Percentiles rank a stretch among this genome's conserved stretches.
phyloP scores from a whole-genome alignment of 495 filamentous ascomycete genomes.

The Hyaloscypha finlandica region DNA sequence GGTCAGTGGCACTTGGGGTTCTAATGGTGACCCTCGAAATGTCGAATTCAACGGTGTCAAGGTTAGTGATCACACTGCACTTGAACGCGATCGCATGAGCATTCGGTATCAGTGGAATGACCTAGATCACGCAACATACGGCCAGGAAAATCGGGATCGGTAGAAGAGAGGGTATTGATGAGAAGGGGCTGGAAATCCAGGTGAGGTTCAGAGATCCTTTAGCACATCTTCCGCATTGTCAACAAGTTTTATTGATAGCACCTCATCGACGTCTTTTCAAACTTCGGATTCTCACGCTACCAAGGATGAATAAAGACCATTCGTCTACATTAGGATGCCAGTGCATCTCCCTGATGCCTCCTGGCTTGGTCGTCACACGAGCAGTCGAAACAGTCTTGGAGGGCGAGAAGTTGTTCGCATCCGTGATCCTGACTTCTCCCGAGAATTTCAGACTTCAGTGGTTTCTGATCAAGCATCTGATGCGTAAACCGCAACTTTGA shows the following conservation, averaged over 20 bases:
- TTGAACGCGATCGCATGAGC: not conserved
- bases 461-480: not conserved
- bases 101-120: not conserved
- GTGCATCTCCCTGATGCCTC: slow-evolving; percentile 76
- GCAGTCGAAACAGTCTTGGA: slow-evolving; percentile 60
- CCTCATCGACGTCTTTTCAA: no score
- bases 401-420: slow-evolving; percentile 63
- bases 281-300: slow-evolving; percentile 42
- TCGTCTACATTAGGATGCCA: slow-evolving; percentile 78
- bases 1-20: not conserved
- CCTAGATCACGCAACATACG: not conserved
- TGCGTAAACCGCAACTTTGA: no score
- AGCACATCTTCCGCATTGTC: no score
- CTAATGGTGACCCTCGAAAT: not conserved
- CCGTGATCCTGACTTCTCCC: slow-evolving; percentile 29
- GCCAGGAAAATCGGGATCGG: not conserved
- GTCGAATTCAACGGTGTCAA: not conserved
- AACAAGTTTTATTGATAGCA: no score
- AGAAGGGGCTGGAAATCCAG: no score
- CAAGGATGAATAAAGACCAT: slow-evolving; percentile 77
- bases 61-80: not conserved
- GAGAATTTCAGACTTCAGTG: not conserved
- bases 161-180: not conserved
- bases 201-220: no score
- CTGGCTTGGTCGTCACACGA: slow-evolving; percentile 64